Base-by-base conservation (phyloP, 2,329 filamentous ascomycete species). In the Aspergillus uvarum region DNA sequence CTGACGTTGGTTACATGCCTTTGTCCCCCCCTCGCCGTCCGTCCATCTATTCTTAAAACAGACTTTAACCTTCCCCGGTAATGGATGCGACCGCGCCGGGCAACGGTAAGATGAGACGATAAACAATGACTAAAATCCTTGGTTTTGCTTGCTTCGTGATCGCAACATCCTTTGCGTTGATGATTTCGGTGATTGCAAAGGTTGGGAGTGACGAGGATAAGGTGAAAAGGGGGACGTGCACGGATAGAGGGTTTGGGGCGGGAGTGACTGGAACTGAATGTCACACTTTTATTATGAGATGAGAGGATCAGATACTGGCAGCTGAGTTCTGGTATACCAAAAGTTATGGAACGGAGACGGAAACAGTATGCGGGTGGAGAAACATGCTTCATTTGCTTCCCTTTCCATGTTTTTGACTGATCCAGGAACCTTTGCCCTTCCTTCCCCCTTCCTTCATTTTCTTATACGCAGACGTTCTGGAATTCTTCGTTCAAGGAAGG, bases 1-100 rank as follows among this genome's bases (percentile, higher is more conserved):
- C 53, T 55, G 53, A 55, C 53, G 53, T 55, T 35, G 19, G 52
- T 54, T 48, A 54, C 51, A 47, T 48, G 42, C 42, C 16, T 24
- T 19, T 29, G 8, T 26, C 5, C 47, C 16, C n/a, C 47, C 10
- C 14, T 7, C 47, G 5, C 21, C n/a, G 21, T 14, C 47, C 12
- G 47, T 16, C 24, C 21, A 24, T 6, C 21, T 49, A 26, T 49
- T 5, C 47, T 24, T 8, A 14, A 24, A 22, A 22, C 12, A 4
- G 16, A 44, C 16, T 44, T 44, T 4, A 44, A 19, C 16, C 38
- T n/a, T 44, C 14, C 38, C 38, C 38, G 32, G 32, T 35, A 6
- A 16, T 44, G 16, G 38, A 50, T 50, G 31, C 19, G 31, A 52
- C 51, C 31, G 19, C 31, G 48, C 48, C 48, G 48, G 48, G 48